A percentile compares a stretch with the other conserved stretches of the same genome.
These are phyloP conservation scores for Strigomonas culicis DNA, from an alignment of 208 protist species.

Conservation along the genomic window DNA sequence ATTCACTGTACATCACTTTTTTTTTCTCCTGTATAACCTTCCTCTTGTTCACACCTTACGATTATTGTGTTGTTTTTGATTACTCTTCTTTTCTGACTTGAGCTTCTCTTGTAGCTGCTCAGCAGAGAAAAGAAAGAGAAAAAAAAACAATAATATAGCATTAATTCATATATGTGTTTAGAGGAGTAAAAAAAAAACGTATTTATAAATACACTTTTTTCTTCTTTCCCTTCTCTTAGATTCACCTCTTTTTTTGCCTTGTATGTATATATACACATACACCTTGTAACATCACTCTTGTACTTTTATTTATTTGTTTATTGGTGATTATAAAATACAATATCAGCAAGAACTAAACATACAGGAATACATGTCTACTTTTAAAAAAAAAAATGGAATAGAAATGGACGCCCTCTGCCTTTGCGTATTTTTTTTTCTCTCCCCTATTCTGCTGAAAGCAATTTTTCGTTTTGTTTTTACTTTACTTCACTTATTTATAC, in stretches of 20 bases:
- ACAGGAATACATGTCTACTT: no score
- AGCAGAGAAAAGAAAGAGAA: not conserved
- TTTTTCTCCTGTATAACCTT: slow-evolving; percentile 2
- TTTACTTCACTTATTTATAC: slow-evolving; percentile 9
- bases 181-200: not conserved
- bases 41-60: not conserved
- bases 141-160: no score
- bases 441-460: not conserved
- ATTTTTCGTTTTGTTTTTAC: not conserved
- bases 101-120: not conserved
- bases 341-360: not conserved
- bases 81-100: not conserved
- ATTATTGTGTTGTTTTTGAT: not conserved
- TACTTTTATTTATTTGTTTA: slow-evolving; percentile 4
- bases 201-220: slow-evolving; percentile 9
- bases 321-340: not conserved
- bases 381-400: no score
- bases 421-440: not conserved
- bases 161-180: not conserved
- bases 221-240: slow-evolving; percentile 2
- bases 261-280: not conserved
- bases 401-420: no score
- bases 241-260: not conserved
- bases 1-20: not conserved
- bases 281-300: not conserved